Percentiles rank a stretch among this genome's conserved stretches.
phyloP scores from a whole-genome alignment of 768 basidiomycete species.

The Mycena capillaripes region DNA sequence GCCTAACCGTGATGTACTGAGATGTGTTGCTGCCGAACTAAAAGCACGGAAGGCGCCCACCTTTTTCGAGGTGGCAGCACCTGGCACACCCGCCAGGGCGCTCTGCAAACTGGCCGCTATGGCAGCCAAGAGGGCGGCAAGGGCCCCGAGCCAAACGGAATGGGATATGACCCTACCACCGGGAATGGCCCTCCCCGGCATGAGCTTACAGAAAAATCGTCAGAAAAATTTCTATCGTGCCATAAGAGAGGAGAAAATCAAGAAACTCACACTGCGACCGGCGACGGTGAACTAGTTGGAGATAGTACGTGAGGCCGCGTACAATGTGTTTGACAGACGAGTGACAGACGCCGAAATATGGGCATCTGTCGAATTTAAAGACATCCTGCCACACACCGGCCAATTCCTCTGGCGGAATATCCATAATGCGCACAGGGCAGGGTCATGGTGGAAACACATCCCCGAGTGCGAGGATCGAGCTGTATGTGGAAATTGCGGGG shows the following conservation, averaged over 20 bases:
- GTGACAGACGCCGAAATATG: not conserved
- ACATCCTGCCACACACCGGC: not conserved
- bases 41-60: not conserved
- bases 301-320: not conserved
- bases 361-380: not conserved
- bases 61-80: not conserved
- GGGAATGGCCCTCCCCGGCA: not conserved
- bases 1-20: no score
- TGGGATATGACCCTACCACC: not conserved
- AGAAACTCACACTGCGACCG: not conserved
- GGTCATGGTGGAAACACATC: no score
- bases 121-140: not conserved
- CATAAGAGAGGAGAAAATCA: conserved; percentile 6
- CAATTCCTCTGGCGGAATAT: no score
- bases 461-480: no score
- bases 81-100: not conserved
- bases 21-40: not conserved
- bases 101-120: not conserved
- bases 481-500: no score
- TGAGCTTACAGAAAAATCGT: not conserved
- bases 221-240: not conserved
- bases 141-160: not conserved
- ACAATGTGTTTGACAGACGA: not conserved
- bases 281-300: not conserved
- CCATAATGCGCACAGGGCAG: no score